Evolutionary conservation across 2,329 filamentous ascomycete genomes (phyloP).

Genomic region (Fusarium oxysporum): DNA sequence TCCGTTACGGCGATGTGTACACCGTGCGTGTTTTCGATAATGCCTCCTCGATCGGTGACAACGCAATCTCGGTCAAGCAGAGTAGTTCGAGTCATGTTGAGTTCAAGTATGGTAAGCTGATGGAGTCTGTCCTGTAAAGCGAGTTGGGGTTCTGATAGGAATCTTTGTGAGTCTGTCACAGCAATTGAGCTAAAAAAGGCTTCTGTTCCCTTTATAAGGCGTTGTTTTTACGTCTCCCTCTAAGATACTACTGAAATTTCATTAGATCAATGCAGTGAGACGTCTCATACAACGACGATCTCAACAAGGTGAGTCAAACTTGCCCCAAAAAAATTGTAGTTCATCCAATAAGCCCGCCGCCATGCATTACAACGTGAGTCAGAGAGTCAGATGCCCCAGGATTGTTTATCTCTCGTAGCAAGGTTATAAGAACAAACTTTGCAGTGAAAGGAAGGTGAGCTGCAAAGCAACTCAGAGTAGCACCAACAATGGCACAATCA

Average conservation of each 20-base stretch:
- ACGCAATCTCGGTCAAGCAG: slow-evolving; percentile 46
- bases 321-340: background rate
- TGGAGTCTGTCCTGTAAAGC: background rate
- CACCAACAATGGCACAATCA: background rate
- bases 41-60: slow-evolving; percentile 52
- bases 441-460: background rate
- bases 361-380: slow-evolving; percentile 1
- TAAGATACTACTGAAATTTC: background rate
- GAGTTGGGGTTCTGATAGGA: background rate
- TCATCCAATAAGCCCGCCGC: background rate
- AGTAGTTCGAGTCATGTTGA: slow-evolving; percentile 25
- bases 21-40: slow-evolving; percentile 57
- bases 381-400: background rate
- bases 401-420: background rate
- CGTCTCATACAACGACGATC: background rate
- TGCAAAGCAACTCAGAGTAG: background rate
- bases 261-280: background rate
- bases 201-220: background rate
- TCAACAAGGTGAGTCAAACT: background rate
- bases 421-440: background rate
- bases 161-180: background rate
- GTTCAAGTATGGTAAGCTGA: background rate
- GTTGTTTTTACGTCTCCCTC: background rate
- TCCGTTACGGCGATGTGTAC: slow-evolving; percentile 58
- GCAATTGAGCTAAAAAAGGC: background rate